Percentiles rank a stretch among this genome's conserved stretches.
phyloP scores from a whole-genome alignment of 257 asterid genomes.

The Solanum stenotomum region DNA sequence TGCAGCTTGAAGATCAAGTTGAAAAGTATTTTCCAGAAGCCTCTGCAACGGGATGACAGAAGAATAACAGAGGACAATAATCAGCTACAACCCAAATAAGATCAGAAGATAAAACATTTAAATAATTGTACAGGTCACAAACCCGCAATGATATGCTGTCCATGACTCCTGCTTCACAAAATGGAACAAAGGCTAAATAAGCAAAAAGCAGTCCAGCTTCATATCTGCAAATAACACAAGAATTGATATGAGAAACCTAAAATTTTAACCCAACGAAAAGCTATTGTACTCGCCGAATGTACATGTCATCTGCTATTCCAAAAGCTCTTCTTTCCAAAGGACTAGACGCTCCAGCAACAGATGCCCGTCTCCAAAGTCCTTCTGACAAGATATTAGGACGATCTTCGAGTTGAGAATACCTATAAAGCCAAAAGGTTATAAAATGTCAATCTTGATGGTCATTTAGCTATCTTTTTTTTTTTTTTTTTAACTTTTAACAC shows the following conservation, averaged over 20 bases:
- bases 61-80: background rate
- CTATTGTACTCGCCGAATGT: background rate
- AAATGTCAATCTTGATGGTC: background rate
- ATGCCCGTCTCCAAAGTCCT: constrained; percentile 90
- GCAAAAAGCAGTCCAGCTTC: constrained; percentile 95
- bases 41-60: constrained; percentile 41
- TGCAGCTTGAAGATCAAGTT: constrained; percentile 72
- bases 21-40: constrained; percentile 83
- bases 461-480: background rate
- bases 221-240: constrained; percentile 40
- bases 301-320: constrained; percentile 98
- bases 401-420: constrained; percentile 61
- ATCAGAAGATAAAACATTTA: background rate
- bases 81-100: background rate
- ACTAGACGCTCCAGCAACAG: constrained; percentile 66
- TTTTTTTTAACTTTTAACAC: background rate
- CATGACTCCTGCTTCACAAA: constrained; percentile 77
- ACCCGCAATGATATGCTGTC: constrained; percentile 83
- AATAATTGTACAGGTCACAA: constrained; percentile 8
- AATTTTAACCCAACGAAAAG: background rate
- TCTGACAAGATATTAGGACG: constrained; percentile 37
- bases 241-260: background rate
- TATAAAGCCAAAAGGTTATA: constrained; percentile 14
- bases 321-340: constrained; percentile 73
- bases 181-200: constrained; percentile 68